These are phyloP conservation scores for Glycine latifolia DNA, from an alignment of 306 rosid species.

Conservation along the genomic window DNA sequence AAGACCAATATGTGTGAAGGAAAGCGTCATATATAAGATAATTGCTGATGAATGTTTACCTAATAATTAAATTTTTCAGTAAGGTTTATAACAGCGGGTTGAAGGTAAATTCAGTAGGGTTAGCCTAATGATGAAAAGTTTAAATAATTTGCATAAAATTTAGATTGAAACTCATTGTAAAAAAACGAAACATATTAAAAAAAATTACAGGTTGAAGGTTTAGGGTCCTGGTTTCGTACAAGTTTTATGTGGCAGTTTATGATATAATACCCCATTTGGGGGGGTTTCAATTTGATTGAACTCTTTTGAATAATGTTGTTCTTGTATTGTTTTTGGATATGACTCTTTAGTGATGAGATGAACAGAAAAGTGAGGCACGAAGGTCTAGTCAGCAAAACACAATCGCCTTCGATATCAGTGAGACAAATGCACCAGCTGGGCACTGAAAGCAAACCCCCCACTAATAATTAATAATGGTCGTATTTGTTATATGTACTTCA, in stretches of 20 bases:
- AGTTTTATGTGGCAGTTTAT: neutral
- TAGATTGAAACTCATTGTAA: no score
- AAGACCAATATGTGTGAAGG: neutral
- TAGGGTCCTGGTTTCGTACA: neutral
- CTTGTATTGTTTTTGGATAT: neutral
- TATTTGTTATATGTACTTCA: no score
- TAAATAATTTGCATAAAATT: no score
- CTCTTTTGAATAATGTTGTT: neutral
- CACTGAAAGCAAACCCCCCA: constrained; percentile 45
- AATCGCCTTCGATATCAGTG: constrained; percentile 42
- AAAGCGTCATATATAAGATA: neutral
- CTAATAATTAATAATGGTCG: neutral
- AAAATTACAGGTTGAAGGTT: neutral
- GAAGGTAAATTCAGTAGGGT: neutral
- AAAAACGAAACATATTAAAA: no score
- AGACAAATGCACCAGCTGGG: constrained; percentile 43
- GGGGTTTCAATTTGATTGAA: neutral
- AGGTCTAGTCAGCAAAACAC: constrained; percentile 55
- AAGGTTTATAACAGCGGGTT: neutral
- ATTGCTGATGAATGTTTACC: neutral
- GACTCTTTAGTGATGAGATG: neutral
- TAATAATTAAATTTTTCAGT: neutral
- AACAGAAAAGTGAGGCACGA: constrained; percentile 47
- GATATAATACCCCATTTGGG: neutral
- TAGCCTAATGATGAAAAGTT: no score